Conservation (phyloP, 306 rosid genomes). For the Pyrus betulifolia region DNA sequence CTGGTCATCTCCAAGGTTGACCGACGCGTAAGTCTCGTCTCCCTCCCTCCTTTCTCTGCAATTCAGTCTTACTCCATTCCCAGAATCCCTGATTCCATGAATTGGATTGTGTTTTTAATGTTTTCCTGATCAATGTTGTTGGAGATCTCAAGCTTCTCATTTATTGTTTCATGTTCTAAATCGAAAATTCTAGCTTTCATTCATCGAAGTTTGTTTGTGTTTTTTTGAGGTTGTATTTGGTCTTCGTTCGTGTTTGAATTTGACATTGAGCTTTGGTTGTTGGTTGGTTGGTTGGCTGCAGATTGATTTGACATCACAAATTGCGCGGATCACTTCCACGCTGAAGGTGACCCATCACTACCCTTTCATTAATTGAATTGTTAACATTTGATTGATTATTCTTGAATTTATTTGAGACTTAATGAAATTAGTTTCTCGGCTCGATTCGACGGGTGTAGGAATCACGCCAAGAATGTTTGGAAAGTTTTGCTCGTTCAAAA, state of each 20-base stretch:
- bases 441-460: not conserved
- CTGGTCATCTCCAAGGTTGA: constrained; percentile 84
- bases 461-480: not conserved
- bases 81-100: not conserved
- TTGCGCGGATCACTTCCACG: constrained; percentile 66
- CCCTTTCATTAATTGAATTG: not conserved
- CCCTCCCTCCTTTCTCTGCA: not conserved
- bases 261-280: not conserved
- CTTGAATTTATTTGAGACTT: not conserved
- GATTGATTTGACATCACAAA: constrained; percentile 88
- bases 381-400: not conserved
- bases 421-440: not conserved
- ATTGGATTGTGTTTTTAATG: not conserved
- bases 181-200: not conserved
- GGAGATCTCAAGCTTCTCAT: not conserved
- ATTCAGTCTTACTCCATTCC: no score
- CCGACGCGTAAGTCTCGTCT: constrained; percentile 68
- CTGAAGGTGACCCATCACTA: constrained; percentile 47
- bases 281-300: constrained; percentile 24
- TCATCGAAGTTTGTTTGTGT: not conserved
- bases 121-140: not conserved
- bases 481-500: not conserved
- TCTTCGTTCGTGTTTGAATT: not conserved
- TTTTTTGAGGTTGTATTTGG: not conserved
- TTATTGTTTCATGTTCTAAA: not conserved